phyloP scores from a whole-genome alignment of 1,284 basidiomycete species.

The Pseudozyma flocculosa region DNA sequence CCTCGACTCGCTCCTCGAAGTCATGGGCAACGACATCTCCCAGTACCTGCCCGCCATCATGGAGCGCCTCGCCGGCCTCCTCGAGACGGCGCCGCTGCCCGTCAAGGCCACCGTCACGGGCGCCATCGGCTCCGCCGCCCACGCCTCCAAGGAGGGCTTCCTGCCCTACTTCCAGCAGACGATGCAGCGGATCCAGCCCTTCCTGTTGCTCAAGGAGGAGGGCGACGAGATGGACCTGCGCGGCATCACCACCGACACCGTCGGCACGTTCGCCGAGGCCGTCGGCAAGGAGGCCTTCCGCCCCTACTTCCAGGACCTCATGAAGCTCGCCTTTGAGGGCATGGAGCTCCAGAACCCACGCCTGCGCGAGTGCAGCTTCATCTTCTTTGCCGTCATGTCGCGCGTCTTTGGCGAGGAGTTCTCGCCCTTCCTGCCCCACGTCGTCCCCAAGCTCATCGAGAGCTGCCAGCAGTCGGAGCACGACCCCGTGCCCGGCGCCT shows the following conservation, averaged over 20 bases:
- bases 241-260: conserved; percentile 96
- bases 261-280: conserved; percentile 96
- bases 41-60: conserved; percentile 93
- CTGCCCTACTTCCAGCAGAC: conserved; percentile 91
- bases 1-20: conserved; percentile 93
- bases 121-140: conserved; percentile 95
- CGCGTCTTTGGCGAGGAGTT: conserved; percentile 95
- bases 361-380: conserved; percentile 91
- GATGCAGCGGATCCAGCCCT: conserved; percentile 82
- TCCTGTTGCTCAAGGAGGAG: conserved; percentile 74
- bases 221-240: conserved; percentile 86
- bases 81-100: conserved; percentile 78
- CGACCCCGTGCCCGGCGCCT: conserved; percentile 58
- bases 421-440: conserved; percentile 78
- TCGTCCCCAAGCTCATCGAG: conserved; percentile 80
- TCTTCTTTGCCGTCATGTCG: conserved; percentile 98
- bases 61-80: conserved; percentile 85
- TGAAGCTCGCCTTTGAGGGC: conserved; percentile 91
- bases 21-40: conserved; percentile 83
- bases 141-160: conserved; percentile 92
- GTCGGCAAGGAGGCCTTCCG: conserved; percentile 92
- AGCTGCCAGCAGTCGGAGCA: conserved; percentile 76
- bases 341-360: conserved; percentile 80
- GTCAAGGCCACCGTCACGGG: conserved; percentile 97
- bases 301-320: conserved; percentile 92